A percentile compares a stretch with the other conserved stretches of the same genome.
These are phyloP conservation scores for Cydonia oblonga DNA, from an alignment of 331 rosid genomes.

Conservation along the genomic window DNA sequence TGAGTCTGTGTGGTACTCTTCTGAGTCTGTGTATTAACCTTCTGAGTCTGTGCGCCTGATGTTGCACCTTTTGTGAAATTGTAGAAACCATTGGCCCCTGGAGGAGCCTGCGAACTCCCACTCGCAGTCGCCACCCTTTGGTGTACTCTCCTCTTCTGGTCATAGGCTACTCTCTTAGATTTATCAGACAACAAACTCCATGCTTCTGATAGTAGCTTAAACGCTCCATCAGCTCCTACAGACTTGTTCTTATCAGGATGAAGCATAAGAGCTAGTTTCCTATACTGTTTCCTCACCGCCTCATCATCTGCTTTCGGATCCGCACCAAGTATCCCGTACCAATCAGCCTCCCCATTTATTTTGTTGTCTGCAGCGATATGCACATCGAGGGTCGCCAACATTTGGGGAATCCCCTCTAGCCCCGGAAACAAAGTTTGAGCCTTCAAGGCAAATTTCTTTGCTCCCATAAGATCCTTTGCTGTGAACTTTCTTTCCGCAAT, in stretches of 20 bases:
- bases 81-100: conserved; percentile 21
- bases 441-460: conserved; percentile 32
- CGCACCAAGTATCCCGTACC: conserved; percentile 33
- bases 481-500: conserved; percentile 29
- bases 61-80: conserved; percentile 16
- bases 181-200: conserved; percentile 35
- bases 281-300: conserved; percentile 22
- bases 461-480: conserved; percentile 19
- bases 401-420: conserved; percentile 28
- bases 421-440: conserved; percentile 33
- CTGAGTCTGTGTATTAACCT: conserved; percentile 4
- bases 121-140: conserved; percentile 5
- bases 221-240: conserved; percentile 32
- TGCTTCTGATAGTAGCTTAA: conserved; percentile 28
- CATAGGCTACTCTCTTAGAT: conserved; percentile 18
- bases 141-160: conserved; percentile 16
- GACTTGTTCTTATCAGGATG: conserved; percentile 39
- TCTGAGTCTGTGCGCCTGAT: conserved; percentile 9
- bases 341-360: conserved; percentile 29
- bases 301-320: conserved; percentile 30
- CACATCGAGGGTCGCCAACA: conserved; percentile 27
- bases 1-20: conserved; percentile 13
- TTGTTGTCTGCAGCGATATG: conserved; percentile 22
- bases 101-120: conserved; percentile 8
- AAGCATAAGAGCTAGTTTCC: conserved; percentile 28